Base-by-base conservation (phyloP, 306 rosid genomes). In the Psophocarpus tetragonolobus region DNA sequence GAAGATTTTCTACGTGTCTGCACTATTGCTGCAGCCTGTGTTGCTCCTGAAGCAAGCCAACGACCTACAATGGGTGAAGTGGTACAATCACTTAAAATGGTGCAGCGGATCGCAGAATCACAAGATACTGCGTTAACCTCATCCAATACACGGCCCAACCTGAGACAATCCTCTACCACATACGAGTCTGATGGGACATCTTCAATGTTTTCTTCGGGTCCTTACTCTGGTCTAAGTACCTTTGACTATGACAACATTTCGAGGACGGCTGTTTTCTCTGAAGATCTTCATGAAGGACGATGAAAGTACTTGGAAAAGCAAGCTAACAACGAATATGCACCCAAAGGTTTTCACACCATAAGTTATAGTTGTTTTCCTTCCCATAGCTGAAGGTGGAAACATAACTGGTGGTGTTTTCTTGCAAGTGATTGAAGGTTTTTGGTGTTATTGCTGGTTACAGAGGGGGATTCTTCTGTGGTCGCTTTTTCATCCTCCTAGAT, bases 1-100 rank as follows among this genome's bases (percentile, higher is more conserved):
- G 99, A 95, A 81, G 98, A 95, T 79, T 92, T 90, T 75, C 50
- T 91, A 9, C 87, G 98, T 47, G 96, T 95, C 44, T 95, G 98
- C 87, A 95, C 98, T 7, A 86, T 95, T 71, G 99, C 99, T 1
- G 99, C 99, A 1, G 99, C 99, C 51, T 95, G 99, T 73, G 99
- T 95, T 24, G 91, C 98, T 68, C 92, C 99, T 4, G 97, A 95
- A 89, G 97, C 99, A 70, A 87, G 77, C 86, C 99, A 95, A 81
- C 91, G 99, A 47, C 99, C 99, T 32, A 91, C 99, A 23, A 95
- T 95, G 97, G 99, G 99, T 20, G 99, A 95, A 86, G 99, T 95
- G 82, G 98, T 95, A 33, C 99, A 95, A 79, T 92, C 99, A 48
- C 97, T 95, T 73, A 95, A 95, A 84, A 95, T 95, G 99, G 99